Percentiles rank a stretch among this genome's conserved stretches.
Conservation (phyloP, 805 yeast species). For the Saccharomyces jurei region DNA sequence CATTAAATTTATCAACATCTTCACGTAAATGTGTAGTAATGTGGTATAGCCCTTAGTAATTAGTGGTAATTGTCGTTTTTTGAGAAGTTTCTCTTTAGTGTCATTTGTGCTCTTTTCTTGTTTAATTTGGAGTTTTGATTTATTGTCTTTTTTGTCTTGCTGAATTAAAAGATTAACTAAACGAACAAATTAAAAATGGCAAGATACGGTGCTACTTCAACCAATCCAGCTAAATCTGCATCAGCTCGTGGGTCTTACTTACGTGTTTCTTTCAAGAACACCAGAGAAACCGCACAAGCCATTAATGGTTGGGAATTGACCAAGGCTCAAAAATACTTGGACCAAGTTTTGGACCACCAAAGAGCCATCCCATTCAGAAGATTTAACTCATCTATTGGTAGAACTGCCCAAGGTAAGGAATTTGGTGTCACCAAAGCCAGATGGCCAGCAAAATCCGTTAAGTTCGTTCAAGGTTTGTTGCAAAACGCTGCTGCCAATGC, state of each 20-base stretch:
- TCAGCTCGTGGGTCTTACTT: constrained; percentile 99
- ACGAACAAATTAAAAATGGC: constrained; percentile 53
- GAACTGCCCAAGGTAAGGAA: constrained; percentile 99
- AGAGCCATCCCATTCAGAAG: constrained; percentile 99
- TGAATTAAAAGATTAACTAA: neutral
- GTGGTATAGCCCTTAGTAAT: neutral
- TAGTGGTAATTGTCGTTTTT: neutral
- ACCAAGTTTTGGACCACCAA: constrained; percentile 93
- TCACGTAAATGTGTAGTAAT: neutral
- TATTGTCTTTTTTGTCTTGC: neutral
- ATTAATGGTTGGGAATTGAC: constrained; percentile 95
- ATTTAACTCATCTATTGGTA: constrained; percentile 92
- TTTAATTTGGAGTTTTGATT: neutral
- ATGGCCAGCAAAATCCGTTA: constrained; percentile 99
- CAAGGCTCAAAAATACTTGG: constrained; percentile 92
- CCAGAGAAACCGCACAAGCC: constrained; percentile 99
- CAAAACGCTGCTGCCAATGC: constrained; percentile 98
- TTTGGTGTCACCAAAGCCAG: constrained; percentile 99
- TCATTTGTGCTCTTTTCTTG: neutral
- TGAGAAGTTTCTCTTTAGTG: neutral
- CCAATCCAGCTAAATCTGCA: constrained; percentile 99
- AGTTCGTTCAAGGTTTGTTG: constrained; percentile 88
- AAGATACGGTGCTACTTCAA: constrained; percentile 99
- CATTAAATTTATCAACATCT: neutral
- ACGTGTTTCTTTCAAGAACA: constrained; percentile 99